These are phyloP conservation scores for Apiospora pterosperma DNA, from an alignment of 2,329 filamentous ascomycete species.

Conservation along the genomic window DNA sequence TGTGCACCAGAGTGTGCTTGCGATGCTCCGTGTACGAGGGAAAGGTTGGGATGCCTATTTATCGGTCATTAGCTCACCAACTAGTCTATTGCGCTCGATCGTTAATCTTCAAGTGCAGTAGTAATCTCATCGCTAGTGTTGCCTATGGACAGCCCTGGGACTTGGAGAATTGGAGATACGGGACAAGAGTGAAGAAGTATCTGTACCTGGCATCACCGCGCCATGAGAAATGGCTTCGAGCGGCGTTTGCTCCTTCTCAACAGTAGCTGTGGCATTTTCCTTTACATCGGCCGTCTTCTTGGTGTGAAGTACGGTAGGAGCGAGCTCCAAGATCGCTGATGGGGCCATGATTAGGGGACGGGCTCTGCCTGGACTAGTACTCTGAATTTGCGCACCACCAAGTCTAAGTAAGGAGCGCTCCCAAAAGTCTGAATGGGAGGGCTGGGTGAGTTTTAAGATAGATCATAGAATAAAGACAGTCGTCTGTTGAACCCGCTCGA, in stretches of 20 bases:
- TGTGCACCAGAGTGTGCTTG: constrained; percentile 62
- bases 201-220: constrained; percentile 24
- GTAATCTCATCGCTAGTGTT: background rate
- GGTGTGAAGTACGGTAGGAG: background rate
- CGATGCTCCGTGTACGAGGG: constrained; percentile 43
- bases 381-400: background rate
- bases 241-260: constrained; percentile 25
- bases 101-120: background rate
- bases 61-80: background rate
- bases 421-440: background rate
- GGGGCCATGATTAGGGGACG: background rate
- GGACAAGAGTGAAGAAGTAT: background rate
- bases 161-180: too few species aligned
- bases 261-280: background rate
- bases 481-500: background rate
- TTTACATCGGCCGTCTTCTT: background rate
- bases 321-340: background rate
- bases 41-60: constrained; percentile 40
- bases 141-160: background rate
- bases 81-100: background rate
- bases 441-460: background rate
- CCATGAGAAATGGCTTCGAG: constrained; percentile 34
- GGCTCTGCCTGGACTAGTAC: background rate
- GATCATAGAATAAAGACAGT: background rate
- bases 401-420: background rate